phyloP scores from a whole-genome alignment of 352 stramenopile genomes.

The Phytophthora pluvialis region DNA sequence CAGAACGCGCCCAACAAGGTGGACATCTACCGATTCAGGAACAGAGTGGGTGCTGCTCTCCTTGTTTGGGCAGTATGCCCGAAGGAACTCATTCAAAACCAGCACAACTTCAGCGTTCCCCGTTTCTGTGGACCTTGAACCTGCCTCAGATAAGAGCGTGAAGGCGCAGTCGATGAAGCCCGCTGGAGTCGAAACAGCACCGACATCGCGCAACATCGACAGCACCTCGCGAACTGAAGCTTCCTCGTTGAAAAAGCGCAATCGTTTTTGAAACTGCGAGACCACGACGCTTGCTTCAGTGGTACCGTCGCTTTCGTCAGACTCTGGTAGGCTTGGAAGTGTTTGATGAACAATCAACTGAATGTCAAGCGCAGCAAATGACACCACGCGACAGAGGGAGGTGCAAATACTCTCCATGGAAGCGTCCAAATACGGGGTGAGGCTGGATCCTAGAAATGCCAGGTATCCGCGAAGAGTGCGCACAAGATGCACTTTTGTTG shows the following conservation, averaged over 20 bases:
- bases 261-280: slow-evolving; percentile 83
- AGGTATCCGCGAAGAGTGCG: slow-evolving; percentile 78
- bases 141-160: slow-evolving; percentile 36
- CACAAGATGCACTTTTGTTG: slow-evolving; percentile 59
- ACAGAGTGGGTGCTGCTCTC: background rate
- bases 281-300: slow-evolving; percentile 36
- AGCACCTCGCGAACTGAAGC: slow-evolving; percentile 55
- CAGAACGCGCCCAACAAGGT: slow-evolving; percentile 77
- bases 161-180: slow-evolving; percentile 78
- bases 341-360: slow-evolving; percentile 73
- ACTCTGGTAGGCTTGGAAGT: slow-evolving; percentile 13
- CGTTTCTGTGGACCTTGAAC: slow-evolving; percentile 3
- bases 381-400: slow-evolving; percentile 53
- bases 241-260: slow-evolving; percentile 77
- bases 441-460: slow-evolving; percentile 45
- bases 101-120: slow-evolving; percentile 53
- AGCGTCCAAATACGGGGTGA: slow-evolving; percentile 59
- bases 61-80: slow-evolving; percentile 30
- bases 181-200: slow-evolving; percentile 51
- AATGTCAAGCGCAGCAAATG: slow-evolving; percentile 75
- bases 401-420: slow-evolving; percentile 56
- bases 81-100: slow-evolving; percentile 71
- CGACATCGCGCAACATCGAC: slow-evolving; percentile 58
- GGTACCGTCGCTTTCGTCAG: slow-evolving; percentile 5
- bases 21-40: slow-evolving; percentile 45